Percentiles rank a stretch among this genome's conserved stretches.
These are phyloP conservation scores for Pyricularia pennisetigena DNA, from an alignment of 2,329 filamentous ascomycete species.

Conservation along the genomic window DNA sequence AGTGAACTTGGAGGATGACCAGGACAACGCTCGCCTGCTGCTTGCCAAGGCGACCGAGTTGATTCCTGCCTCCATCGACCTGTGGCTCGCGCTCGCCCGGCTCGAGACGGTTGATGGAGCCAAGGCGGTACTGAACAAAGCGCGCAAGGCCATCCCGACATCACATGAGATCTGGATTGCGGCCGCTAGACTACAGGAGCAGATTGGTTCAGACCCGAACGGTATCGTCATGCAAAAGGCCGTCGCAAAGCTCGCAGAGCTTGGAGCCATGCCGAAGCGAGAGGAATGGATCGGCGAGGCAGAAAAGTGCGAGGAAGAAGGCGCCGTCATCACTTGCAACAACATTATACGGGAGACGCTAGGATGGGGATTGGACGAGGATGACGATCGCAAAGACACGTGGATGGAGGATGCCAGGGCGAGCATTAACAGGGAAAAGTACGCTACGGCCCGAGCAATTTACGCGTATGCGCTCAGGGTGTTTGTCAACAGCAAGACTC, in stretches of 20 bases:
- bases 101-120: conserved; percentile 86
- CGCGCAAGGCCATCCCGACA: conserved; percentile 85
- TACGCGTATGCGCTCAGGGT: conserved; percentile 84
- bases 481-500: conserved; percentile 77
- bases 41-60: conserved; percentile 93
- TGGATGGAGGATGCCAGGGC: conserved; percentile 90
- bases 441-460: conserved; percentile 86
- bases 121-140: conserved; percentile 89
- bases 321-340: conserved; percentile 74
- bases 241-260: conserved; percentile 76
- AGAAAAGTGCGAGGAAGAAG: conserved; percentile 89
- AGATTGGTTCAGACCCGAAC: conserved; percentile 66
- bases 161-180: conserved; percentile 97
- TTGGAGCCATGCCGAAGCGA: conserved; percentile 92
- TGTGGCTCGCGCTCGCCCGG: conserved; percentile 89
- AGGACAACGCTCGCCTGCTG: conserved; percentile 76
- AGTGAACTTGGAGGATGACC: conserved; percentile 88
- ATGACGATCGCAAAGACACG: conserved; percentile 90
- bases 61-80: conserved; percentile 83
- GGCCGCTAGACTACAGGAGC: conserved; percentile 81
- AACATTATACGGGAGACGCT: conserved; percentile 89
- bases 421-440: conserved; percentile 71
- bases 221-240: conserved; percentile 93
- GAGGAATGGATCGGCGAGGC: conserved; percentile 96
- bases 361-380: conserved; percentile 87